Evolutionary conservation across 768 basidiomycete genomes (phyloP), one percentile per base, ranked within the genome.

Genomic region (Arthromyces matolae): DNA sequence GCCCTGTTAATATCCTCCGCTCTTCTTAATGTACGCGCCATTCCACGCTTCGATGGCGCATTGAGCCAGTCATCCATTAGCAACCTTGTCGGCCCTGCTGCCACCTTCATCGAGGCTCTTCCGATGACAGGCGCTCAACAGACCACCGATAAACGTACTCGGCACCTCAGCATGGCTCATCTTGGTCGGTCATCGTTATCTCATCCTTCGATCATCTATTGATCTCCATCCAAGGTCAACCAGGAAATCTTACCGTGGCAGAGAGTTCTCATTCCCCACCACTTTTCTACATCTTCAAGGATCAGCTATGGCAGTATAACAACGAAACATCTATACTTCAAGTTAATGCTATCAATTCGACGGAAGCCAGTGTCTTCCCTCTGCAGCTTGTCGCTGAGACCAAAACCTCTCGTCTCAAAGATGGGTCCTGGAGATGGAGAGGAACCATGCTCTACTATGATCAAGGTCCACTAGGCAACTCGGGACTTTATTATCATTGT

Each of bases 281-380:
- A 7, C 57, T 78, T 14, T 84, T 82, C 63, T 81, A 79, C 63
- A 68, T 84, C 51, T 66, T 73, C 55, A 69, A 71, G 48, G 64
- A 72, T 38, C 73, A 76, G 40, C 68, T 84, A 20, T 80, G 71
- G 67, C 75, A 77, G 42, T 73, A 72, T 56, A 68, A 71, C 45
- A 84, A 85, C 60, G 77, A 77, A 43, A 72, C 79, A 0, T 68
- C 75, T 13, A 77, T 84, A 43, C 70, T 73, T 46, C 72, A 73
- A 42, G 76, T 83, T 35, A 79, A 77, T 52, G 68, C 80, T 29
- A 59, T 75, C 31, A 84, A 84, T 52, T 66, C 71, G 7, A 81
- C 80, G 5, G 53, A 58, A 24, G 61, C 64, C 8, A 61, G 71
- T 13, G 63, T 68, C 1, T 64, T 72, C 39, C 77, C 78, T 8